phyloP scores from a whole-genome alignment of 2,329 filamentous ascomycete species.

The Dactylellina drechsleri region DNA sequence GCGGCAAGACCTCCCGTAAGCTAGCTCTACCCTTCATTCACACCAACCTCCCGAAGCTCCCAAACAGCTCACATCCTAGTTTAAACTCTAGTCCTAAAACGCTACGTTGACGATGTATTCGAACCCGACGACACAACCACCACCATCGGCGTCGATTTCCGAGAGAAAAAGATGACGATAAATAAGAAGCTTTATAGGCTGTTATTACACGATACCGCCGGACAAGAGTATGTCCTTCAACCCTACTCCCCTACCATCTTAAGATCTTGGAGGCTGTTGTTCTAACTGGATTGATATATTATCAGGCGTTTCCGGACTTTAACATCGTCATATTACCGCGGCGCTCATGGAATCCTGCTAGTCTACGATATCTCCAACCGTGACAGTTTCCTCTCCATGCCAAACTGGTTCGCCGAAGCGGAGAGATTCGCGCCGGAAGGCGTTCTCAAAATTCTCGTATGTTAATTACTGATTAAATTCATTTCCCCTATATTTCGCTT shows the following conservation, averaged over 20 bases:
- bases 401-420: slow-evolving; percentile 68
- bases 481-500: too few species aligned
- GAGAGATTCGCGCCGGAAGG: slow-evolving; percentile 66
- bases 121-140: slow-evolving; percentile 68
- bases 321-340: slow-evolving; percentile 67
- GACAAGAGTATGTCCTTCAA: slow-evolving; percentile 56
- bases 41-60: slow-evolving; percentile 6
- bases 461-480: slow-evolving; percentile 20
- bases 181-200: slow-evolving; percentile 67
- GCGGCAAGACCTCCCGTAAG: slow-evolving; percentile 69
- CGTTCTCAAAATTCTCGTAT: slow-evolving; percentile 66
- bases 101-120: slow-evolving; percentile 70
- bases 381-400: slow-evolving; percentile 67
- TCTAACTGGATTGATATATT: neutral
- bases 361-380: slow-evolving; percentile 67
- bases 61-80: slow-evolving; percentile 8
- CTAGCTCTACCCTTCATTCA: slow-evolving; percentile 34
- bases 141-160: slow-evolving; percentile 70
- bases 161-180: slow-evolving; percentile 68
- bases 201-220: slow-evolving; percentile 67
- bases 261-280: neutral
- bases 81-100: slow-evolving; percentile 64
- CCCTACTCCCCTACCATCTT: neutral
- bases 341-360: slow-evolving; percentile 66
- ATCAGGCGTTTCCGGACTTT: slow-evolving; percentile 64